Conservation (phyloP, 306 rosid species). For the Chamaecrista fasciculata region DNA sequence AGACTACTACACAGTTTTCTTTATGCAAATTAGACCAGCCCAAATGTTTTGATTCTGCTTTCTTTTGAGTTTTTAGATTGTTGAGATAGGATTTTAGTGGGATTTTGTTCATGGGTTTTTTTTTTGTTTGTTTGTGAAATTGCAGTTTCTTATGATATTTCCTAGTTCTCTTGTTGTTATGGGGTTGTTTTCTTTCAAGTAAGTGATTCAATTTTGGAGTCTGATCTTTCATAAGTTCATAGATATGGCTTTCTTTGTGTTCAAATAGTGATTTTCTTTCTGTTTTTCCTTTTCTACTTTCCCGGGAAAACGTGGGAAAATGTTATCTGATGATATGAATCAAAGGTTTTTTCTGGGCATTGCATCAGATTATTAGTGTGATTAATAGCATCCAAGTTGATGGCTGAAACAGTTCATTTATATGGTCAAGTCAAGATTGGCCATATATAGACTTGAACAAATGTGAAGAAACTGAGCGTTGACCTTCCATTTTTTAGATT, state of each 20-base stretch:
- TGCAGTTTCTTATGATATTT: slow-evolving; percentile 15
- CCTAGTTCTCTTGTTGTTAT: slow-evolving; percentile 25
- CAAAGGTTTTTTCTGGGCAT: not conserved
- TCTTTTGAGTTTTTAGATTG: not conserved
- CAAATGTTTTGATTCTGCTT: not conserved
- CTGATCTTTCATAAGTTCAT: not conserved
- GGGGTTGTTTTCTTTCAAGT: slow-evolving; percentile 15
- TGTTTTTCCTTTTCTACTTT: not conserved
- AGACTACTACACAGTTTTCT: not conserved
- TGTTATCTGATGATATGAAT: not conserved
- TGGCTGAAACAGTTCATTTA: not conserved
- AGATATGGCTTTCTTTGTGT: slow-evolving; percentile 19
- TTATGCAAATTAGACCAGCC: not conserved
- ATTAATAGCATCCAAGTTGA: not conserved
- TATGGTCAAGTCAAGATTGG: slow-evolving; percentile 21
- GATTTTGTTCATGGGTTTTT: not conserved
- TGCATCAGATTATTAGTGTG: not conserved
- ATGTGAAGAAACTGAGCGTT: slow-evolving; percentile 13
- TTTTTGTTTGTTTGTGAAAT: slow-evolving; percentile 12
- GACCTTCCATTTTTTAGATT: slow-evolving; percentile 2
- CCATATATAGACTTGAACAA: not conserved
- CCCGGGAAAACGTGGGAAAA: not conserved
- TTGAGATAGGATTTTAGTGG: not conserved
- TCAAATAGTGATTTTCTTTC: not conserved
- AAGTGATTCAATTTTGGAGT: slow-evolving; percentile 11